Conservation (phyloP, 1,284 basidiomycete genomes). For the Irpex sp. region DNA sequence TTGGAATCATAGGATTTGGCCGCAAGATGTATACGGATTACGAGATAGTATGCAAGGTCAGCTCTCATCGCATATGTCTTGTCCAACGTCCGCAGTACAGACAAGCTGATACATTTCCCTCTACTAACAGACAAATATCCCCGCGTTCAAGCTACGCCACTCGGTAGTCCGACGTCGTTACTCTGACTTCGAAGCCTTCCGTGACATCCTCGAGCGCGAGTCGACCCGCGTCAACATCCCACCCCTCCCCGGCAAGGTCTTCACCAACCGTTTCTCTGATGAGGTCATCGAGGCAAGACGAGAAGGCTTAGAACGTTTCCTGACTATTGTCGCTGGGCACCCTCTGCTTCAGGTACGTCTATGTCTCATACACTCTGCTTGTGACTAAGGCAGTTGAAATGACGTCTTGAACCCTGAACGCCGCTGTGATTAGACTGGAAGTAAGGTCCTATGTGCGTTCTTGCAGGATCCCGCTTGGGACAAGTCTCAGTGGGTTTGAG, state of each 20-base stretch:
- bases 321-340: slow-evolving; percentile 96
- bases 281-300: slow-evolving; percentile 92
- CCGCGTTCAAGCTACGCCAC: slow-evolving; percentile 95
- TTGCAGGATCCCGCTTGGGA: slow-evolving; percentile 89
- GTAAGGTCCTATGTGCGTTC: slow-evolving; percentile 96
- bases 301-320: slow-evolving; percentile 92
- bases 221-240: slow-evolving; percentile 97
- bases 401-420: not conserved
- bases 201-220: slow-evolving; percentile 96
- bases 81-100: not conserved
- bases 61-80: not conserved
- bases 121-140: slow-evolving; percentile 84
- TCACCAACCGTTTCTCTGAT: slow-evolving; percentile 95
- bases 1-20: slow-evolving; percentile 64
- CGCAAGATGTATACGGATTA: slow-evolving; percentile 99
- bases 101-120: not conserved
- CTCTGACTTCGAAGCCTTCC: slow-evolving; percentile 98
- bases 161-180: slow-evolving; percentile 93
- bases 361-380: not conserved
- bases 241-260: slow-evolving; percentile 92
- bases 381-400: not conserved
- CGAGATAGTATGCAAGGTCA: slow-evolving; percentile 94
- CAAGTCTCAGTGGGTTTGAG: slow-evolving; percentile 66
- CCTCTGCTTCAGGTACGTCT: slow-evolving; percentile 83
- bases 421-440: slow-evolving; percentile 72